These are phyloP conservation scores for Fraxinus sp. DNA, from an alignment of 305 asterid genomes.

Conservation along the genomic window DNA sequence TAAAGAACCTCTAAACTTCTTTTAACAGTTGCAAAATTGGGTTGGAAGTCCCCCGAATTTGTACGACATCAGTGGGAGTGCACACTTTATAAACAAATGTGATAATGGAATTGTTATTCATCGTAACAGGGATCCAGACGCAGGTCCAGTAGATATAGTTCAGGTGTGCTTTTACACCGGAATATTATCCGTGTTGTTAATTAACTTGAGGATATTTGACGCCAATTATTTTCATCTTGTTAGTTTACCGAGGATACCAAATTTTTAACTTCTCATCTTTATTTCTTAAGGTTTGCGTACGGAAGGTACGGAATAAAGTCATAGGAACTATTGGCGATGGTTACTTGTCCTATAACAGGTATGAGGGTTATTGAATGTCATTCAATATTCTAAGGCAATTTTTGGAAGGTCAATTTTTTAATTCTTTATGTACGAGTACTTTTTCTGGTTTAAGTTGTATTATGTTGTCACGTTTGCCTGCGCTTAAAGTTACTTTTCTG, in stretches of 20 bases:
- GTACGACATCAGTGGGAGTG: slow-evolving; percentile 97
- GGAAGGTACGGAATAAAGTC: slow-evolving; percentile 94
- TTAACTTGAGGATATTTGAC: background rate
- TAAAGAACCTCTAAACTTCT: slow-evolving; percentile 25
- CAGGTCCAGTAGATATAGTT: slow-evolving; percentile 78
- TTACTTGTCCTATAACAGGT: slow-evolving; percentile 75
- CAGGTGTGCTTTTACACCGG: slow-evolving; percentile 50
- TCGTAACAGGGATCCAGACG: slow-evolving; percentile 84
- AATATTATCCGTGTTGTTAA: background rate
- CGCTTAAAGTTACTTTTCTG: background rate
- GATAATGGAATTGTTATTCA: slow-evolving; percentile 95
- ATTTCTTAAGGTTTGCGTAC: slow-evolving; percentile 61
- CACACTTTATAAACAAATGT: slow-evolving; percentile 95
- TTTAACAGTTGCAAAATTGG: slow-evolving; percentile 78
- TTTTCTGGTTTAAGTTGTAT: background rate
- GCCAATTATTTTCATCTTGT: background rate
- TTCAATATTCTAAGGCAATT: background rate
- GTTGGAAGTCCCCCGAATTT: slow-evolving; percentile 80
- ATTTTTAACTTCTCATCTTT: slow-evolving; percentile 5
- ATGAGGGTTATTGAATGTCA: slow-evolving; percentile 10
- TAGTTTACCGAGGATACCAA: background rate
- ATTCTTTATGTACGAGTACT: background rate
- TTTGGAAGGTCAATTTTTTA: background rate
- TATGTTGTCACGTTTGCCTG: background rate
- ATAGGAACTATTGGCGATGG: slow-evolving; percentile 88